Base-by-base conservation (phyloP, 495 filamentous ascomycete species). In the Staphylotrichum longicolle region DNA sequence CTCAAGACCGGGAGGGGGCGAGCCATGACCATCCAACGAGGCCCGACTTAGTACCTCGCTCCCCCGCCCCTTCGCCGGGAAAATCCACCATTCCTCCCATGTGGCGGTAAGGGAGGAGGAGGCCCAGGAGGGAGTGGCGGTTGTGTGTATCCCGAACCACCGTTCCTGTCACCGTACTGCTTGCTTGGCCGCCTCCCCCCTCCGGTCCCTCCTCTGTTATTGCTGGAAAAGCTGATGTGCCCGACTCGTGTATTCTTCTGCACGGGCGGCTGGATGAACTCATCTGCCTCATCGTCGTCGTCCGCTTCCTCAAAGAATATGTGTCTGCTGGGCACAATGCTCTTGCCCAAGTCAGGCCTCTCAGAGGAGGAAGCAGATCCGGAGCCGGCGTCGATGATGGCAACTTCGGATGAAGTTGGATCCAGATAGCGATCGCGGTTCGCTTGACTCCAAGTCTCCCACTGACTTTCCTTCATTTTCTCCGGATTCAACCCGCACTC, bases 211-310 rank as follows among this genome's bases (percentile, higher is more conserved):
- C 56, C 57, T 14, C 39, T n/a, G 20, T 40, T 58, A 49, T 47
- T 54, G 41, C 63, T 70, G 11, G 72, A 62, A 49, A 78, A 73
- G 9, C 51, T 66, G 42, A 75, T 78, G n/a, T 63, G 58, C 14
- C 68, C 65, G 15, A 62, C 56, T 41, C 57, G 54, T 8, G 48
- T 51, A n/a, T 48, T 61, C 47, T 61, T 69, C 46, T 66, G 63
- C 7, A 78, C 58, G 11, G 71, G 72, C 32, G 70, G 65, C 5
- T 73, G 74, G 27, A 80, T 66, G 53, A 78, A 72, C 20, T 67
- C 70, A 20, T 78, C 76, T 3, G 77, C 71, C 7, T 77, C 77
- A 11, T 79, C 76, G 9, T 78, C 78, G 46, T 74, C 70, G 2
- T 73, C 74, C 5, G 67, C 77, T 37, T 72, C 65, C 61, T 72